Evolutionary conservation across 805 yeast genomes (phyloP).

Genomic region (Kluyveromyces starmeri): DNA sequence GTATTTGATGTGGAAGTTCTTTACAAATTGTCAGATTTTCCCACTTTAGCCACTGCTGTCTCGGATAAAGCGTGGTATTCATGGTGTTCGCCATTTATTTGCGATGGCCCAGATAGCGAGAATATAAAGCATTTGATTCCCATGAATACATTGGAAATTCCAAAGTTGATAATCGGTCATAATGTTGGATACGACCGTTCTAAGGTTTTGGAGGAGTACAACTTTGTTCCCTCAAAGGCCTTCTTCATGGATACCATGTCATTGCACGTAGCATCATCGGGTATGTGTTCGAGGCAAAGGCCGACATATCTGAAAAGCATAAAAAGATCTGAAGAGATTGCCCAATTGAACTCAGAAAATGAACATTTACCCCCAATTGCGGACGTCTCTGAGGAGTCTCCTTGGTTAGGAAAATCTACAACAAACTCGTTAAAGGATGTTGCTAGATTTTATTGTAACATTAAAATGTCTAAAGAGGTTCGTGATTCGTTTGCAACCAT

Average conservation of each 20-base stretch:
- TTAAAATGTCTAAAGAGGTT: constrained; percentile 53
- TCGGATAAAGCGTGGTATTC: constrained; percentile 80
- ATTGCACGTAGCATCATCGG: constrained; percentile 79
- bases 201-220: constrained; percentile 75
- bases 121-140: constrained; percentile 65
- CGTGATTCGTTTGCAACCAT: constrained; percentile 56
- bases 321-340: constrained; percentile 23
- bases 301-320: constrained; percentile 61
- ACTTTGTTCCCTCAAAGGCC: constrained; percentile 53
- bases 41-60: constrained; percentile 75
- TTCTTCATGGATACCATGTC: constrained; percentile 90
- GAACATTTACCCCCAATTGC: constrained; percentile 16
- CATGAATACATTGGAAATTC: constrained; percentile 40
- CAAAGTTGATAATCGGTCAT: constrained; percentile 75
- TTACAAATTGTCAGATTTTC: constrained; percentile 63
- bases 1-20: constrained; percentile 88
- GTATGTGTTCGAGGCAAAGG: constrained; percentile 89
- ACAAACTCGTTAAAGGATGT: constrained; percentile 75
- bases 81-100: constrained; percentile 86
- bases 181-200: constrained; percentile 90
- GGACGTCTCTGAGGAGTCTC: constrained; percentile 44
- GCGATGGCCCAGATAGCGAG: constrained; percentile 29
- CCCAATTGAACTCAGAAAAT: constrained; percentile 13
- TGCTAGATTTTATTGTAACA: constrained; percentile 67
- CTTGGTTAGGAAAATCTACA: constrained; percentile 77